phyloP scores from a whole-genome alignment of 495 filamentous ascomycete genomes.

The Podospora sp. region DNA sequence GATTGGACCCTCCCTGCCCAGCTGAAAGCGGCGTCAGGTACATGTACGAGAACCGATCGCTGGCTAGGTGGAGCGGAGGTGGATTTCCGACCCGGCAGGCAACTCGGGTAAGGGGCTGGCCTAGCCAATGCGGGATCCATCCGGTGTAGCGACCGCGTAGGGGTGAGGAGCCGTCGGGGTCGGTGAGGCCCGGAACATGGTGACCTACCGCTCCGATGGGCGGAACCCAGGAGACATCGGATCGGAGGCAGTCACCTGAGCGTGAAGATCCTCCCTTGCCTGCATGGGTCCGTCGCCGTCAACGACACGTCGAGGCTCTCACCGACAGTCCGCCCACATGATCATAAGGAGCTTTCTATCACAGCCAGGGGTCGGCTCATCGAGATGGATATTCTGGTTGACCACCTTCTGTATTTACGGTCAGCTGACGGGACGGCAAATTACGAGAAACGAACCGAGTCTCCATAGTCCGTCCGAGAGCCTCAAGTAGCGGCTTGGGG shows the following conservation, averaged over 20 bases:
- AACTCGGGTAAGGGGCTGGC: background rate
- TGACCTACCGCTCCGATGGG: conserved; percentile 1
- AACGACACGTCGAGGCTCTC: conserved; percentile 4
- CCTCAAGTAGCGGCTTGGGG: conserved; percentile 1
- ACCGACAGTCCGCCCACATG: conserved; percentile 14
- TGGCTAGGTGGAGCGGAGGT: background rate
- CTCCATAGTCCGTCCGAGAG: background rate
- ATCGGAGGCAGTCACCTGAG: conserved; percentile 19
- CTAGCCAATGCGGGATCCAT: background rate
- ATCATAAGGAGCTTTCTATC: conserved; percentile 1
- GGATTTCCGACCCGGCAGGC: background rate
- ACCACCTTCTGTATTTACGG: too few species aligned
- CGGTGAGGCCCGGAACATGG: conserved; percentile 1
- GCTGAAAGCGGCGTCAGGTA: background rate
- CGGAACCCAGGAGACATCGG: conserved; percentile 6
- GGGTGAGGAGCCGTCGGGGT: conserved; percentile 9
- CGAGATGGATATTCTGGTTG: background rate
- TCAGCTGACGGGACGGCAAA: conserved; percentile 16
- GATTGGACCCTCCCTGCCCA: background rate
- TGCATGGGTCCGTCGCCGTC: conserved; percentile 8
- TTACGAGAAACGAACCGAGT: conserved; percentile 21
- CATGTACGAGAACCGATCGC: background rate
- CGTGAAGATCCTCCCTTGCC: background rate
- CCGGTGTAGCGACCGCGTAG: background rate
- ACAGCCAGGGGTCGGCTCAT: background rate